Percentiles rank a stretch among this genome's conserved stretches.
These are phyloP conservation scores for Nigrospora oryzae DNA, from an alignment of 2,329 filamentous ascomycete species.

Conservation along the genomic window DNA sequence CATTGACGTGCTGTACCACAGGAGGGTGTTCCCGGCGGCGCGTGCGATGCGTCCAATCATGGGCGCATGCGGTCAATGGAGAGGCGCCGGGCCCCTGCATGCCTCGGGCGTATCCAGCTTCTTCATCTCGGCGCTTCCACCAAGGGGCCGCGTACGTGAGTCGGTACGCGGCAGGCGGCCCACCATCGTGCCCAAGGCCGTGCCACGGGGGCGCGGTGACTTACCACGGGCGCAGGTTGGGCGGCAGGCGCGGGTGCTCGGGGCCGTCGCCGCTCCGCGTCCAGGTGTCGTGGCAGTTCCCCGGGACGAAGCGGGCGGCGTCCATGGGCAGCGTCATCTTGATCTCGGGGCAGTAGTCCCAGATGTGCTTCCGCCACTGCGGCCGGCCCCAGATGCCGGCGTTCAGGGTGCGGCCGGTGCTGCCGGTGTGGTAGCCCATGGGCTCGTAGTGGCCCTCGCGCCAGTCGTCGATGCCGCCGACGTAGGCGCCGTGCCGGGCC, in stretches of 20 bases:
- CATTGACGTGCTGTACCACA: no score
- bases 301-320: constrained; percentile 39
- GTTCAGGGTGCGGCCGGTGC: constrained; percentile 36
- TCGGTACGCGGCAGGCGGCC: no score
- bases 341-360: constrained; percentile 49
- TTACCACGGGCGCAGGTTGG: not conserved
- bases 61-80: no score
- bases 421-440: constrained; percentile 50
- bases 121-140: no score
- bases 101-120: no score
- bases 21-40: no score
- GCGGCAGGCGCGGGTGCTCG: constrained; percentile 29
- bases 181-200: no score
- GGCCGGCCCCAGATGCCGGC: constrained; percentile 39
- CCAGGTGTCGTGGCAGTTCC: constrained; percentile 35
- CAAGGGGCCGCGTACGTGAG: no score
- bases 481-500: constrained; percentile 19
- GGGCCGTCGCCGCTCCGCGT: constrained; percentile 30
- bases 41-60: no score
- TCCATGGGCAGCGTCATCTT: constrained; percentile 51
- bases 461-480: constrained; percentile 39
- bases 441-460: constrained; percentile 45
- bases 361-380: constrained; percentile 38
- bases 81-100: no score
- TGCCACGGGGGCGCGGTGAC: no score